phyloP scores from a whole-genome alignment of 371 early-diverging fungal species.

The Apophysomyces ossiformis region DNA sequence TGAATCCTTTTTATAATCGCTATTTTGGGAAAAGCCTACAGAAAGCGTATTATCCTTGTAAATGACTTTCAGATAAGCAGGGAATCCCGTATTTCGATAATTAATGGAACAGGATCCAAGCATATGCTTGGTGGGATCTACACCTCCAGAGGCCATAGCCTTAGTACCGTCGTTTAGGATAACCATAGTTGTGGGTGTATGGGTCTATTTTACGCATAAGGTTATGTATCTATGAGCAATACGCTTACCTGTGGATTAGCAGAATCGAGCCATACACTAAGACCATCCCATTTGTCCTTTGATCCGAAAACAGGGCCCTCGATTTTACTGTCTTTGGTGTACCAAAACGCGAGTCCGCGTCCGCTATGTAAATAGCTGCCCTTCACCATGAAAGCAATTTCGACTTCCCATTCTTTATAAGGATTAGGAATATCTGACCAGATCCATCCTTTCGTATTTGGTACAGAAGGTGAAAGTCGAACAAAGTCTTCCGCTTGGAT shows the following conservation, averaged over 20 bases:
- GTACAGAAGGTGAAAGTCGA: conserved; percentile 73
- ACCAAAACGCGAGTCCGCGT: conserved; percentile 90
- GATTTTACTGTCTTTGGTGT: conserved; percentile 64
- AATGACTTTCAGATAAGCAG: conserved; percentile 63
- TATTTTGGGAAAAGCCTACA: conserved; percentile 37
- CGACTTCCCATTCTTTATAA: conserved; percentile 78
- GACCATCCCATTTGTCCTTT: conserved; percentile 73
- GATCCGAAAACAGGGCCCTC: conserved; percentile 76
- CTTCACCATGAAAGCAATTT: conserved; percentile 65
- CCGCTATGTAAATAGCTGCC: conserved; percentile 76
- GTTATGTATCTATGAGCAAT: background rate
- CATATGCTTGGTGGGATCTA: conserved; percentile 52
- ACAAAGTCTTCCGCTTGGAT: conserved; percentile 63
- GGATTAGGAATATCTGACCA: conserved; percentile 73
- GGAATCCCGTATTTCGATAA: conserved; percentile 67
- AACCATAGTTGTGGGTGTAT: conserved; percentile 69
- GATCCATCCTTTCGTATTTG: conserved; percentile 66
- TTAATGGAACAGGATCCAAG: conserved; percentile 74
- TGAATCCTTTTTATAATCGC: background rate
- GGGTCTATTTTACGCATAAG: conserved; percentile 33
- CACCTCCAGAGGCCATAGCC: conserved; percentile 40
- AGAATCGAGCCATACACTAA: conserved; percentile 75
- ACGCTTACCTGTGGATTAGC: conserved; percentile 57
- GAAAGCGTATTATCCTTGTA: conserved; percentile 65
- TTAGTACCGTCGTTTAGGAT: conserved; percentile 73